These are phyloP conservation scores for Juglanconis oblonga DNA, from an alignment of 2,329 filamentous ascomycete species.

Conservation along the genomic window DNA sequence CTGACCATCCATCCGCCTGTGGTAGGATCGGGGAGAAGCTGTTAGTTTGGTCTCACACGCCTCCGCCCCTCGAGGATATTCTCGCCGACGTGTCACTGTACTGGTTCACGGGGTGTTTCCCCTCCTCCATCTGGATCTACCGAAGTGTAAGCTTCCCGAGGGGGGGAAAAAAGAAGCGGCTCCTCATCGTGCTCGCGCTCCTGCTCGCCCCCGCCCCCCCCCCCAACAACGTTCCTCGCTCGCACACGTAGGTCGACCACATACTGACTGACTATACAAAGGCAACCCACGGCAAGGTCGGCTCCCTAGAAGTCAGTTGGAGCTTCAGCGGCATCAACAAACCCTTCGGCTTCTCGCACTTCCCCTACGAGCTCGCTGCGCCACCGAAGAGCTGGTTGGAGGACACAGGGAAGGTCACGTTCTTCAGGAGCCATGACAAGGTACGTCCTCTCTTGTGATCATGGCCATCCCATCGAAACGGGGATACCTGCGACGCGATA, in stretches of 20 bases:
- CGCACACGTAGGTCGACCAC: too few species aligned
- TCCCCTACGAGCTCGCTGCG: conserved; percentile 39
- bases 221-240: too few species aligned
- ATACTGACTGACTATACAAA: too few species aligned
- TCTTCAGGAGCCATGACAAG: conserved; percentile 17
- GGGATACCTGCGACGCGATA: too few species aligned
- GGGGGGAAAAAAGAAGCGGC: neutral
- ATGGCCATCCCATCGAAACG: neutral
- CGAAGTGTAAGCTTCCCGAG: conserved; percentile 28
- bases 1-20: too few species aligned
- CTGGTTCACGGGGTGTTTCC: conserved; percentile 51
- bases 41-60: conserved; percentile 48
- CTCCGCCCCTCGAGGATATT: conserved; percentile 37
- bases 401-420: conserved; percentile 17
- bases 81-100: conserved; percentile 50
- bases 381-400: conserved; percentile 35
- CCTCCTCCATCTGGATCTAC: conserved; percentile 49
- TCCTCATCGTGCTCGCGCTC: too few species aligned
- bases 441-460: neutral
- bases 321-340: too few species aligned
- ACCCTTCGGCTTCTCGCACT: conserved; percentile 44
- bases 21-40: conserved; percentile 58
- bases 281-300: too few species aligned
- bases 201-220: too few species aligned
- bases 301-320: too few species aligned